Conservation (phyloP, 495 filamentous ascomycete species). For the Aspergillus indologenus region DNA sequence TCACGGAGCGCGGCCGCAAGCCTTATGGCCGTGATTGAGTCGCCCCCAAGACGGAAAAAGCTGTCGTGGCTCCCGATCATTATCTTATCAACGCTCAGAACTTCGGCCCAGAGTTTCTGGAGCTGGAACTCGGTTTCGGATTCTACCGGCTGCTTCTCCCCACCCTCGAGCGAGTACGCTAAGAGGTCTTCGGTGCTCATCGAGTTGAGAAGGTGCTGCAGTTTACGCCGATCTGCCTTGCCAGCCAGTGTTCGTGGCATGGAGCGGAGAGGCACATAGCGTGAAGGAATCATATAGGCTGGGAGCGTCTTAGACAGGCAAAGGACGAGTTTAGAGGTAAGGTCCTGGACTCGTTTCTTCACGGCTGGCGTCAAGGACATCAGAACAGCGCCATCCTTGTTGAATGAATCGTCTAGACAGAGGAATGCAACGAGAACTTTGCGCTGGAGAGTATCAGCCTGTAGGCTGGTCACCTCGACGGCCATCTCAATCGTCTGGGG, state of each 20-base stretch:
- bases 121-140: background rate
- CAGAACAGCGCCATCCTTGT: background rate
- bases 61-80: background rate
- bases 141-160: background rate
- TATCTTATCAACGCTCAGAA: background rate
- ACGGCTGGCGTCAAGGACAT: background rate
- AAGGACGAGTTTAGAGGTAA: no score
- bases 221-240: background rate
- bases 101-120: background rate
- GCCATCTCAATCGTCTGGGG: background rate
- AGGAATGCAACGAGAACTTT: background rate
- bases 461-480: background rate
- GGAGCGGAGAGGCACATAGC: background rate
- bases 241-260: background rate
- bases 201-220: background rate
- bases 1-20: background rate
- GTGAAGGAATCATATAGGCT: background rate
- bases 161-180: background rate
- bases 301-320: background rate
- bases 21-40: background rate
- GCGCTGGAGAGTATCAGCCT: background rate
- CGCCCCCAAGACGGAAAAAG: background rate
- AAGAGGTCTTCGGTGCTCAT: background rate
- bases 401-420: background rate
- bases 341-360: no score